Base-by-base conservation (phyloP, 345 rosid species). In the Garcia nutans region DNA sequence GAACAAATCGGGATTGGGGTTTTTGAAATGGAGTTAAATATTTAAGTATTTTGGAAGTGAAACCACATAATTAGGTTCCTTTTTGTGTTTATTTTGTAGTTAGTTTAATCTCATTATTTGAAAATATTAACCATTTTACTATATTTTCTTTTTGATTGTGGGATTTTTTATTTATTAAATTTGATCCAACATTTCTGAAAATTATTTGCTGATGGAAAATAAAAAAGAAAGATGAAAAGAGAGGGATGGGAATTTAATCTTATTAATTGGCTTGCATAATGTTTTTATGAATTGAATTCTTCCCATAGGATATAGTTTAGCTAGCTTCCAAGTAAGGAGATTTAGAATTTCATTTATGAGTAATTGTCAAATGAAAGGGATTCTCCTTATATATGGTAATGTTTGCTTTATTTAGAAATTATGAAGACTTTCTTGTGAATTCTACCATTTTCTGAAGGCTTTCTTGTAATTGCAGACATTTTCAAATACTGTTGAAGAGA, bases 401-500 rank as follows among this genome's bases (percentile, higher is more conserved):
- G 17, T 49, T 47, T 49, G 1, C 33, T 31, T 65, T 37, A 22
- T 26, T 47, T 24, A 11, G 57, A 10, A 6, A 17, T 59, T n/a
- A 4, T 31, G 41, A 37, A 37, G 41, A 37, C 41, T 64, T 59
- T 22, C 13, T 24, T 45, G 74, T 72, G 65, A 9, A 70, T 73
- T 76, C 50, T 61, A 19, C 67, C 41, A 12, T 41, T 71, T 58
- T 63, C 70, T 52, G 52, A 74, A 47, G 19, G 54, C 37, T 58
- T 59, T 65, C 60, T 71, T 55, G 26, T 55, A 65, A 49, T 77
- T 77, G 77, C 93, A 96, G 99, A 85, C 88, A 67, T 81, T 96
- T 84, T 96, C 99, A 24, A 90, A 64, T 74, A 88, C 98, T 10
- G 97, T 96, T 67, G 98, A 95, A 86, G 98, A 96, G 87, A 93